Base-by-base conservation (phyloP, 192 early-diverging fungal genomes). In the Phycomyces nitens region DNA sequence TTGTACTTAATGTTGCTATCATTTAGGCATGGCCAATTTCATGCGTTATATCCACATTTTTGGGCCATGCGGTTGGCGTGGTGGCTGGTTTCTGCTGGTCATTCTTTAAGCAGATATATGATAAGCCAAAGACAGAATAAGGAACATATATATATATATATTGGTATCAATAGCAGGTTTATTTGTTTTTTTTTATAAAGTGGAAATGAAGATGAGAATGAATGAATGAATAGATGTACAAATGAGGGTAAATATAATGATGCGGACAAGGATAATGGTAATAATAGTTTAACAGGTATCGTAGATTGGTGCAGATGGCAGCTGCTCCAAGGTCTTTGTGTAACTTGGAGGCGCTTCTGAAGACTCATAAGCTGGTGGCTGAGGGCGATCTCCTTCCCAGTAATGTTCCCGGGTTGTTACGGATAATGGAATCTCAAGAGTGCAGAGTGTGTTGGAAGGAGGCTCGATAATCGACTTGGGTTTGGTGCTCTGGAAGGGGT, bases 1-100 rank as follows among this genome's bases (percentile, higher is more conserved):
- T 3, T 47, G 2, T 47, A 2, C 11, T 47, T 3, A 47, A 7
- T 14, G 2, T n/a, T 18, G 2, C 44, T 14, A 27, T 54, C 22
- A 38, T 55, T 38, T 50, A 72, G 67, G 72, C 69, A 52, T 80
- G 79, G 79, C 79, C 79, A 1, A 77, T 80, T 24, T 77, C 79
- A 14, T 77, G 79, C 64, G 63, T 80, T 3, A 66, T 80, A 9
- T 72, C 74, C 0, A 70, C 79, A 16, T 80, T 73, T 38, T 38
- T 77, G 20, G 76, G 76, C 21, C 77, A 80, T 53, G 64, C 65
- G 40, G 69, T 80, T 18, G 79, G 79, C n/a, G 58, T 72, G 14
- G 18, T 65, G 50, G 57, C 63, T 1, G 70, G 62, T 15, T 62
- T 69, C 47, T 59, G 53, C 2, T 69, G 67, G 67, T 47, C 41